phyloP scores from a whole-genome alignment of 306 rosid species.

The Cicer cuneatum region DNA sequence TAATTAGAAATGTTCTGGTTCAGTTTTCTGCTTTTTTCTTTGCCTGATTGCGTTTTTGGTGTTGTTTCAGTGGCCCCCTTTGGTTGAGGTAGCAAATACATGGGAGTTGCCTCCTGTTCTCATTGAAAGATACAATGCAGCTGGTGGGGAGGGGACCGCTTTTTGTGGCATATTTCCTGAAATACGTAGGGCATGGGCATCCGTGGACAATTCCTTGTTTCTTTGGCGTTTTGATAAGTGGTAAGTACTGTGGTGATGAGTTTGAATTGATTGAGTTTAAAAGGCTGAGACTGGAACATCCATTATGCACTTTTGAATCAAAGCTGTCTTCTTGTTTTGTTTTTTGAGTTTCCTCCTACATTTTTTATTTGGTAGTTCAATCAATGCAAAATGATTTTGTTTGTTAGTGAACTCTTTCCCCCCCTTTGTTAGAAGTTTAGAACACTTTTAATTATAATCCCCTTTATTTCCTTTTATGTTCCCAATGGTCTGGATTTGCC shows the following conservation, averaged over 20 bases:
- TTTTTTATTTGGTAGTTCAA: constrained; percentile 13
- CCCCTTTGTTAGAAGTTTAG: background rate
- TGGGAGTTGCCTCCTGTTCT: constrained; percentile 93
- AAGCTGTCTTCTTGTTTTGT: background rate
- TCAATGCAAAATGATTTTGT: background rate
- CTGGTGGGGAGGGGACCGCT: constrained; percentile 98
- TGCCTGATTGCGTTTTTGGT: constrained; percentile 29
- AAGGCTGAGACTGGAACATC: background rate
- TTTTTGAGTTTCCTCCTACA: constrained; percentile 1
- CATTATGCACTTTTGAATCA: background rate
- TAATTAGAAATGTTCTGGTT: background rate
- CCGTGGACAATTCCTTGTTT: constrained; percentile 89
- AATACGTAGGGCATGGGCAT: constrained; percentile 96
- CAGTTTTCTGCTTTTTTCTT: constrained; percentile 2
- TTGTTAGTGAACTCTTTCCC: background rate
- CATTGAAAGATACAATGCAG: constrained; percentile 89
- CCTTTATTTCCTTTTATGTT: background rate
- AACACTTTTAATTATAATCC: background rate
- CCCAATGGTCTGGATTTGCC: background rate
- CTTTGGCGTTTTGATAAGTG: constrained; percentile 98
- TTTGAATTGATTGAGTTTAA: constrained; percentile 10
- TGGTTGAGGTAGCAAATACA: constrained; percentile 82
- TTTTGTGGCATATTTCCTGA: constrained; percentile 96
- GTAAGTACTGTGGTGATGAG: constrained; percentile 53
- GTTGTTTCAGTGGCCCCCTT: constrained; percentile 92